phyloP scores from a whole-genome alignment of 768 basidiomycete genomes.

The Termitomyces sp. region DNA sequence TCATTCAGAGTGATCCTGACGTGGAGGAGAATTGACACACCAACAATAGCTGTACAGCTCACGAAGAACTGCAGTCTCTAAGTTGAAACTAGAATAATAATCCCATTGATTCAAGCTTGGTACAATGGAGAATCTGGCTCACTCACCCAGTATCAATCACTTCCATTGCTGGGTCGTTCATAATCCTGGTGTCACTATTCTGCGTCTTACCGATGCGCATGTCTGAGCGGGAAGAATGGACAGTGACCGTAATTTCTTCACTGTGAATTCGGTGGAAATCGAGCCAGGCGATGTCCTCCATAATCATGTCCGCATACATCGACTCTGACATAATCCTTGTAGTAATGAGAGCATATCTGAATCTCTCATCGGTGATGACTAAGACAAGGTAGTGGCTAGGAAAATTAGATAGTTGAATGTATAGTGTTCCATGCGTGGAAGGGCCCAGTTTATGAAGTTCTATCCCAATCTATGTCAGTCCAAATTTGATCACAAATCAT shows the following conservation, averaged over 20 bases:
- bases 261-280: slow-evolving; percentile 65
- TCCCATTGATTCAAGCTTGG: slow-evolving; percentile 1
- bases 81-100: slow-evolving; percentile 47
- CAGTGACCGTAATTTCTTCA: slow-evolving; percentile 25
- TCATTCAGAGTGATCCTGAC: neutral
- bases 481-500: neutral
- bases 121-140: neutral
- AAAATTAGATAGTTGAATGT: slow-evolving; percentile 74
- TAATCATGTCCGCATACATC: slow-evolving; percentile 54
- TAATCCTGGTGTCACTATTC: slow-evolving; percentile 9
- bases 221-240: slow-evolving; percentile 18
- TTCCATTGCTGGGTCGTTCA: slow-evolving; percentile 2
- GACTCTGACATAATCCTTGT: slow-evolving; percentile 50
- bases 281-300: slow-evolving; percentile 79
- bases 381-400: slow-evolving; percentile 82
- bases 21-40: slow-evolving; percentile 31
- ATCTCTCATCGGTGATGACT: slow-evolving; percentile 71
- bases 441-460: slow-evolving; percentile 72
- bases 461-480: slow-evolving; percentile 20
- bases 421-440: slow-evolving; percentile 55
- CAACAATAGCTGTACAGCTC: slow-evolving; percentile 88
- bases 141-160: slow-evolving; percentile 16
- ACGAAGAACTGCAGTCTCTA: slow-evolving; percentile 68
- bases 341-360: slow-evolving; percentile 79
- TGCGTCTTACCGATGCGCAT: slow-evolving; percentile 18